Evolutionary conservation across 805 yeast species (phyloP).

Genomic region (Ogataea nitratoaversa): DNA sequence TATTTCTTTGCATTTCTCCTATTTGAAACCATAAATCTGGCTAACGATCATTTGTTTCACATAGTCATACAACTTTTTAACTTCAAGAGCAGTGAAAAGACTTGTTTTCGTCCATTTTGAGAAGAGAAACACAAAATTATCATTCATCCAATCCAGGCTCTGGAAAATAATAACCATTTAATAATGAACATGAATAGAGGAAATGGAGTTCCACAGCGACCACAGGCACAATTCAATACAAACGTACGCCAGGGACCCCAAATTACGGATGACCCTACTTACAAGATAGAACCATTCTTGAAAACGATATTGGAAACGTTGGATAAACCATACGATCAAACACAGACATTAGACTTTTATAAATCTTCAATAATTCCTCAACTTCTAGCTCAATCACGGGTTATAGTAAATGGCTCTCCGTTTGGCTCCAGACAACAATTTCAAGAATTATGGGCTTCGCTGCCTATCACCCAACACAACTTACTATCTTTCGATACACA

Average conservation of each 20-base stretch:
- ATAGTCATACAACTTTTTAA: too few relatives aligned
- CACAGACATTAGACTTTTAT: conserved; percentile 18
- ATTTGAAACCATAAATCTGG: too few relatives aligned
- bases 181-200: not conserved
- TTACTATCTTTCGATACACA: conserved; percentile 65
- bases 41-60: too few relatives aligned
- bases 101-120: not conserved
- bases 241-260: not conserved
- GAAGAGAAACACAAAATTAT: not conserved
- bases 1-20: too few relatives aligned
- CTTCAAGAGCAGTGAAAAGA: too few relatives aligned
- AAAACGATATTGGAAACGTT: conserved; percentile 24
- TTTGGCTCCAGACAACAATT: conserved; percentile 46
- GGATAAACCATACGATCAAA: conserved; percentile 17
- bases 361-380: conserved; percentile 37
- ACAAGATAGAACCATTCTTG: conserved; percentile 22
- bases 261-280: conserved; percentile 16
- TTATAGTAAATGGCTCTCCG: conserved; percentile 58
- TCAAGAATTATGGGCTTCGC: conserved; percentile 53
- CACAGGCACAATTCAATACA: conserved; percentile 1
- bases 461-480: conserved; percentile 59
- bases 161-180: not conserved
- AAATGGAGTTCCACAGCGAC: not conserved
- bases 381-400: conserved; percentile 46
- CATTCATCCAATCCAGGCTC: not conserved